These are phyloP conservation scores for Beauveria australis DNA, from an alignment of 2,329 filamentous ascomycete genomes.

Conservation along the genomic window DNA sequence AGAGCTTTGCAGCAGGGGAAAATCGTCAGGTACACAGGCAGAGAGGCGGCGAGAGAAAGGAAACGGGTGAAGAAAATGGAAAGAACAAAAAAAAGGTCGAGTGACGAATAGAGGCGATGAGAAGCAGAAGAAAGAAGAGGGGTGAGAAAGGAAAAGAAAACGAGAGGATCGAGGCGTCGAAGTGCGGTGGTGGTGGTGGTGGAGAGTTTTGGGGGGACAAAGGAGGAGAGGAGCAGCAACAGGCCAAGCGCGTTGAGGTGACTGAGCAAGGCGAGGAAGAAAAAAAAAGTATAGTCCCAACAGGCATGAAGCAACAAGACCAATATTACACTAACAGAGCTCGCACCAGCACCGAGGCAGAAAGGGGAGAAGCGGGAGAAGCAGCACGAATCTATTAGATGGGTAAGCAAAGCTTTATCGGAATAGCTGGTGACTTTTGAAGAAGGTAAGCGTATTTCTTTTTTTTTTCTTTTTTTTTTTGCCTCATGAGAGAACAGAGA, in stretches of 20 bases:
- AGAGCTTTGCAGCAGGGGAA: not conserved
- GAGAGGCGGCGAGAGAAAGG: not conserved
- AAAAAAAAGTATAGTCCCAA: not conserved
- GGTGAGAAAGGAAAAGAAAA: constrained; percentile 3
- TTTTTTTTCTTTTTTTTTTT: too few relatives aligned
- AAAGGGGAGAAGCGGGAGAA: constrained; percentile 4
- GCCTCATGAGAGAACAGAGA: too few relatives aligned
- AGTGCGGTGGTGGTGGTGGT: constrained; percentile 6
- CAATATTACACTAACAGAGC: constrained; percentile 5
- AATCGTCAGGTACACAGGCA: not conserved
- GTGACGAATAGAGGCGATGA: constrained; percentile 8
- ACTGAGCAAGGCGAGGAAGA: not conserved
- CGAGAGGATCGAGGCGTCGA: constrained; percentile 7
- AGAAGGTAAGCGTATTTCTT: not conserved
- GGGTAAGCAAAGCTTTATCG: not conserved
- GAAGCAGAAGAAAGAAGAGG: constrained; percentile 7
- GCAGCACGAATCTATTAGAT: not conserved
- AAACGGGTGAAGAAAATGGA: not conserved
- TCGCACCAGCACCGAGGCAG: constrained; percentile 4
- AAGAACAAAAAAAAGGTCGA: not conserved
- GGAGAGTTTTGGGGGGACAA: constrained; percentile 9
- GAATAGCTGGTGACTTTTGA: not conserved
- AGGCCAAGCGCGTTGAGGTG: not conserved
- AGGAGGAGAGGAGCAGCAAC: constrained; percentile 1
- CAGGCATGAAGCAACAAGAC: constrained; percentile 4